Base-by-base conservation (phyloP, 495 filamentous ascomycete species). In the Penicillium paxilli region DNA sequence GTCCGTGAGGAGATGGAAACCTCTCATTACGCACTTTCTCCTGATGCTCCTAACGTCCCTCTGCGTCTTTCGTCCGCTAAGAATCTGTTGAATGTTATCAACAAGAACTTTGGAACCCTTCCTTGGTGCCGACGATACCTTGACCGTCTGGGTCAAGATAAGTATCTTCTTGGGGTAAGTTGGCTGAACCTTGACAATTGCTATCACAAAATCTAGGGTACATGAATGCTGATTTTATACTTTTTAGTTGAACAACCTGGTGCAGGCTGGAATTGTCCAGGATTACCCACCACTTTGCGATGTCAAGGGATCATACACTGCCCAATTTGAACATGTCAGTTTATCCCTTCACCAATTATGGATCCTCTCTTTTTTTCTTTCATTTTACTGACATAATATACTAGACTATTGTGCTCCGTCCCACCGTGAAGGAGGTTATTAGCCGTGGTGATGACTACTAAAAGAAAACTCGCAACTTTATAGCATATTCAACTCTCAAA, bases 251-350 rank as follows among this genome's bases (percentile, higher is more conserved):
- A 96, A 96, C 72, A 94, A 91, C 67, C 80, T 97, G 47, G 90
- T 96, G 16, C 77, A 81, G 8, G 83, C 80, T 46, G 92, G 91
- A 11, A 90, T 97, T 60, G 89, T 97, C 20, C 89, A 96, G 69
- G 84, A 87, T 35, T 96, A 97, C 65, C 91, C 91, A 2, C 92
- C 92, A 19, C 78, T 97, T 41, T 85, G 86, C 54, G 92, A 97
- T 77, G 85, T 91, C 74, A 96, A 96, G 83, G 92, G 92, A 49
- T 93, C 89, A 19, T 97, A 94, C 68, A 96, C 92, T 17, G 92
- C 92, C 56, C 92, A 97, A 72, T 96, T 79, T 64, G 92, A 97
- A 80, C 92, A 97, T 80, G 91, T 94, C 76, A 80, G 88, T 74
- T 20, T n/a, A n/a, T n/a, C n/a, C 69, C 35, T 30, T 30, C 30